Conservation (phyloP, 768 basidiomycete species). For the Agaricus blazei region DNA sequence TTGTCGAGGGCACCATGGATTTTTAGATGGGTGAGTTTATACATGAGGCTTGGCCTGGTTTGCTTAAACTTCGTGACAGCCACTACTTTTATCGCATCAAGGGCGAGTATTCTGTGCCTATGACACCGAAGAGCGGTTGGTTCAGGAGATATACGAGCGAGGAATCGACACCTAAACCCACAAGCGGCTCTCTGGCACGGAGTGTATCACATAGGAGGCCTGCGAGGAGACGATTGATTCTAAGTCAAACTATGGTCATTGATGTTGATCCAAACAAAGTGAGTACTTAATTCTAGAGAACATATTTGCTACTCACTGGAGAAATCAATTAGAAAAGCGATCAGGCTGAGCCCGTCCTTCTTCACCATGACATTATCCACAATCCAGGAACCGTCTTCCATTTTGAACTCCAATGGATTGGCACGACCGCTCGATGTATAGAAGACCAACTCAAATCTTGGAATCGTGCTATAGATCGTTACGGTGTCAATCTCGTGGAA, state of each 20-base stretch:
- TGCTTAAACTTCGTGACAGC: slow-evolving; percentile 28
- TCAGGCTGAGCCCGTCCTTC: slow-evolving; percentile 80
- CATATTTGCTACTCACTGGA: background rate
- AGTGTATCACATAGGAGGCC: slow-evolving; percentile 22
- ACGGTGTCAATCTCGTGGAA: slow-evolving; percentile 89
- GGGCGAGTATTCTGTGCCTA: slow-evolving; percentile 67
- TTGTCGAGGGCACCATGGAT: slow-evolving; percentile 70
- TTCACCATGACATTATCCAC: slow-evolving; percentile 94
- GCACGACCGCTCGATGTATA: slow-evolving; percentile 85
- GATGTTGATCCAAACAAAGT: slow-evolving; percentile 81
- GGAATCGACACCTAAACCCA: slow-evolving; percentile 26
- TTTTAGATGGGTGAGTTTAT: slow-evolving; percentile 73
- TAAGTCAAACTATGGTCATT: slow-evolving; percentile 89
- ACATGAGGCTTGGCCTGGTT: background rate
- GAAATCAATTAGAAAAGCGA: slow-evolving; percentile 59
- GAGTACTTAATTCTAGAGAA: background rate
- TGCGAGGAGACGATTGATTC: slow-evolving; percentile 54
- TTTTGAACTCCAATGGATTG: slow-evolving; percentile 97
- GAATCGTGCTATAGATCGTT: slow-evolving; percentile 78
- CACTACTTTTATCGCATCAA: slow-evolving; percentile 88
- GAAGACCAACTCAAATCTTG: slow-evolving; percentile 84
- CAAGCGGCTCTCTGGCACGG: slow-evolving; percentile 30
- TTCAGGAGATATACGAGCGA: slow-evolving; percentile 54
- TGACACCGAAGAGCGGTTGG: slow-evolving; percentile 65
- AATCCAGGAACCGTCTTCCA: slow-evolving; percentile 95